Percentiles rank a stretch among this genome's conserved stretches.
Conservation (phyloP, 2,329 filamentous ascomycete species). For the Magnaporthales sp. region DNA sequence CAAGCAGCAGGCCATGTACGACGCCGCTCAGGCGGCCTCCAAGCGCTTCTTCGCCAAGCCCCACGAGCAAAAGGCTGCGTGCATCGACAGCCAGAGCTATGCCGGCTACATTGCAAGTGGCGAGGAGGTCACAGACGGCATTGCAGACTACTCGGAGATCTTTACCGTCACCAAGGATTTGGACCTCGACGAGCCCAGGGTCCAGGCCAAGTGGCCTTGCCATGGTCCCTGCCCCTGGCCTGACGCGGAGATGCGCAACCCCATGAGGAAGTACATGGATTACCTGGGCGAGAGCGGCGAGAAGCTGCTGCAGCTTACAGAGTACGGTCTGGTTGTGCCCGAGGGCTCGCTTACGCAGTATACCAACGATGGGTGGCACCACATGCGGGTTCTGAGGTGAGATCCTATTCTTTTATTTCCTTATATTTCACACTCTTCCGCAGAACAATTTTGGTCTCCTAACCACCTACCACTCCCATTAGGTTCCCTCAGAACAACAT, state of each 20-base stretch:
- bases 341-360: conserved; percentile 29
- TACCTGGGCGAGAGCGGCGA: conserved; percentile 31
- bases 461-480: background rate
- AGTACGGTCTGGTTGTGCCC: conserved; percentile 32
- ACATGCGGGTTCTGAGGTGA: conserved; percentile 37
- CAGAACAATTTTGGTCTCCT: too few species aligned
- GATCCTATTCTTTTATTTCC: conserved; percentile 5
- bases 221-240: conserved; percentile 42
- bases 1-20: conserved; percentile 24
- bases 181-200: conserved; percentile 25
- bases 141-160: conserved; percentile 43
- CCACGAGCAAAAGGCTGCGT: conserved; percentile 28
- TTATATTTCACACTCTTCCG: too few species aligned
- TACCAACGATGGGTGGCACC: conserved; percentile 41
- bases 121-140: conserved; percentile 37
- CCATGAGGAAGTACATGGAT: conserved; percentile 31
- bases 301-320: conserved; percentile 34
- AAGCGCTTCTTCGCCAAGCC: conserved; percentile 28
- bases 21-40: conserved; percentile 26
- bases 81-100: conserved; percentile 35
- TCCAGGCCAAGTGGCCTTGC: conserved; percentile 34
- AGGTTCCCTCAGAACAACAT: conserved; percentile 24
- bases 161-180: conserved; percentile 44
- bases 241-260: conserved; percentile 27
- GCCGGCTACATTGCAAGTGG: conserved; percentile 40